Conservation (phyloP, 257 asterid species). For the Solanum commersonii region DNA sequence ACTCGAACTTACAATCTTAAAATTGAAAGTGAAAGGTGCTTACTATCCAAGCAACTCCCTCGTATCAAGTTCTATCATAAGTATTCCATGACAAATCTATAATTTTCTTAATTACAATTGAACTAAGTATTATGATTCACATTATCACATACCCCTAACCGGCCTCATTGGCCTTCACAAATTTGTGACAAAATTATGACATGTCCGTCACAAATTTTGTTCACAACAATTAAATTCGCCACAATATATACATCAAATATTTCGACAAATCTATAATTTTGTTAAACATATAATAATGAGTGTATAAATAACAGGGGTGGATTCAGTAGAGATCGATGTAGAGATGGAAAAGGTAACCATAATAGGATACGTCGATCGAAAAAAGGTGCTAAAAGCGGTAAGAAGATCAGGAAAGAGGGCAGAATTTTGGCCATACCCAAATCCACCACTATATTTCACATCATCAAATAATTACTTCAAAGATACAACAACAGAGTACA, state of each 20-base stretch:
- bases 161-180: no score
- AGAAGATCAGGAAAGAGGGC: slow-evolving; percentile 89
- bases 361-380: slow-evolving; percentile 66
- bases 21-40: no score
- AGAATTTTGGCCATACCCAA: slow-evolving; percentile 86
- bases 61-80: neutral
- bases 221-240: neutral
- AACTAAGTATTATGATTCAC: neutral
- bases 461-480: slow-evolving; percentile 49
- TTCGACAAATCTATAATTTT: neutral
- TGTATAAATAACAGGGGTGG: slow-evolving; percentile 37
- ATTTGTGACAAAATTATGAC: neutral
- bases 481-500: slow-evolving; percentile 57
- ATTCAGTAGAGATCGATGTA: slow-evolving; percentile 55
- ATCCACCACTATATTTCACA: slow-evolving; percentile 73
- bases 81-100: no score
- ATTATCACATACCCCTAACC: neutral
- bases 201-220: no score
- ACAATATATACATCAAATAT: neutral
- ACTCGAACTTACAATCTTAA: no score
- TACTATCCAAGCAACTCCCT: no score
- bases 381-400: slow-evolving; percentile 81
- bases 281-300: neutral
- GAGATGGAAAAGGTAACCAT: slow-evolving; percentile 72
- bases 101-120: neutral